Evolutionary conservation across 345 rosid genomes (phyloP).

Genomic region (Bruguiera parviflora): DNA sequence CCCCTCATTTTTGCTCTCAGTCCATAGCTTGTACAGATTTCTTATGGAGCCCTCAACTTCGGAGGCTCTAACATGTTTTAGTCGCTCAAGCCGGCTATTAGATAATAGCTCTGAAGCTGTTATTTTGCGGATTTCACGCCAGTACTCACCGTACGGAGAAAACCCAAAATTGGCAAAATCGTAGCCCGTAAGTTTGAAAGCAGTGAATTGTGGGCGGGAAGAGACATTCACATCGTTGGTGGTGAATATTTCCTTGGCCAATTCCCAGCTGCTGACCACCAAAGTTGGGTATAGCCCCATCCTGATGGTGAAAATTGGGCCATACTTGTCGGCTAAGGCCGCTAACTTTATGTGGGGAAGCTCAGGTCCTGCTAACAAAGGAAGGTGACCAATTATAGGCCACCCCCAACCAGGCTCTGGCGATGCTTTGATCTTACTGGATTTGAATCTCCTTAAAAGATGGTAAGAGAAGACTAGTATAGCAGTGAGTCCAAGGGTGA

Average conservation of each 20-base stretch:
- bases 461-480: constrained; percentile 18
- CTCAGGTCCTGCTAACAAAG: constrained; percentile 21
- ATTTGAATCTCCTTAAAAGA: constrained; percentile 13
- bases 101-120: constrained; percentile 1
- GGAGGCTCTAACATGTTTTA: constrained; percentile 6
- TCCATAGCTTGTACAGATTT: constrained; percentile 5
- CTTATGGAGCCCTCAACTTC: constrained; percentile 1
- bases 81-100: constrained; percentile 13
- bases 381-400: constrained; percentile 46
- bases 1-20: background rate
- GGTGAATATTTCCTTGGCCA: constrained; percentile 38
- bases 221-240: constrained; percentile 29
- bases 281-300: constrained; percentile 31
- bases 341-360: constrained; percentile 33
- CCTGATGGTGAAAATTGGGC: constrained; percentile 36
- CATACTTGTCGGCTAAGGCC: constrained; percentile 38
- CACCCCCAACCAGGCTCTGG: constrained; percentile 32
- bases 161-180: constrained; percentile 10
- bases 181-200: background rate
- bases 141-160: background rate
- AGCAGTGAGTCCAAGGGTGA: constrained; percentile 1
- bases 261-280: constrained; percentile 37
- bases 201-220: constrained; percentile 24
- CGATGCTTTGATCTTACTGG: constrained; percentile 2
- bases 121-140: constrained; percentile 21